Conservation (phyloP, 2,329 filamentous ascomycete genomes). For the Hymenoscyphus albidus region DNA sequence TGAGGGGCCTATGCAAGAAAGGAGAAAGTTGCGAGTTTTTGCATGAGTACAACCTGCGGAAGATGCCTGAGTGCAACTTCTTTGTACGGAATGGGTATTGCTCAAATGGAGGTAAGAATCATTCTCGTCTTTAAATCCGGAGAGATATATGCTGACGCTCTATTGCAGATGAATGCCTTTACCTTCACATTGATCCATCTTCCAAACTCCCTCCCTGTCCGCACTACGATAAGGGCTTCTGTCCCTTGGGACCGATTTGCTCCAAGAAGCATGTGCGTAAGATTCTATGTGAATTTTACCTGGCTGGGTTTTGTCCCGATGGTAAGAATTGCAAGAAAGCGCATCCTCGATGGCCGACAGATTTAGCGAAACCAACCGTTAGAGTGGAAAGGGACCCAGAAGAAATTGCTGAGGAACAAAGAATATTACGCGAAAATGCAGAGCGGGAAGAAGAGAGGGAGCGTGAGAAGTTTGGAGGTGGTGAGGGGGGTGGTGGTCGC, state of each 20-base stretch:
- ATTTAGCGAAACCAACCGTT: slow-evolving; percentile 70
- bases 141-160: slow-evolving; percentile 10
- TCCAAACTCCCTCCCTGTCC: slow-evolving; percentile 76
- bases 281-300: slow-evolving; percentile 76
- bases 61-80: slow-evolving; percentile 98
- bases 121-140: background rate
- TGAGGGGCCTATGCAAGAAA: slow-evolving; percentile 96
- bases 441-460: slow-evolving; percentile 48
- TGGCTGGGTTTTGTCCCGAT: slow-evolving; percentile 93
- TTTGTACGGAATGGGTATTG: slow-evolving; percentile 92
- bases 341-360: slow-evolving; percentile 73
- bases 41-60: slow-evolving; percentile 96
- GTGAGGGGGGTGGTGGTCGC: slow-evolving; percentile 35
- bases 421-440: slow-evolving; percentile 48
- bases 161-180: slow-evolving; percentile 76
- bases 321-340: slow-evolving; percentile 71
- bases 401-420: slow-evolving; percentile 57
- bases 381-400: slow-evolving; percentile 58
- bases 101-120: slow-evolving; percentile 63
- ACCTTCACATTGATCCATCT: slow-evolving; percentile 83
- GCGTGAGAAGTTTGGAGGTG: slow-evolving; percentile 35
- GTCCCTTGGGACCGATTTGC: slow-evolving; percentile 81
- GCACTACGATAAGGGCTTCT: slow-evolving; percentile 94
- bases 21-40: slow-evolving; percentile 95
- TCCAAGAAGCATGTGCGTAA: slow-evolving; percentile 84